Percentiles rank a stretch among this genome's conserved stretches.
These are phyloP conservation scores for Syzygium aromaticum DNA, from an alignment of 345 rosid genomes.

Conservation along the genomic window DNA sequence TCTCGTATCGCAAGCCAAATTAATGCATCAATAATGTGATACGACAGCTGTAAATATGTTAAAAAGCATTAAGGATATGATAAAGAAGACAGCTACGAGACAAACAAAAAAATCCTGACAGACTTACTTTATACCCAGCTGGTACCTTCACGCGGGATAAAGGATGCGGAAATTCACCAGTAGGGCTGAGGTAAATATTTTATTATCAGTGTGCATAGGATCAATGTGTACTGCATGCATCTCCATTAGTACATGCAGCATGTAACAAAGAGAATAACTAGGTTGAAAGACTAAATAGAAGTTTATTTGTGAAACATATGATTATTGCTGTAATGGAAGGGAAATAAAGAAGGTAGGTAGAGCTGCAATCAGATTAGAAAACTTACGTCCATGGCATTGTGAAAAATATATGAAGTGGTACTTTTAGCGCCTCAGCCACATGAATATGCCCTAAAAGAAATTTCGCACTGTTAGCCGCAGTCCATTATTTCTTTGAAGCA, in stretches of 20 bases:
- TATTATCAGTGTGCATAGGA: background rate
- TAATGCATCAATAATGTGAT: constrained; percentile 45
- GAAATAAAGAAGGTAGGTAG: background rate
- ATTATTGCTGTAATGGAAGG: background rate
- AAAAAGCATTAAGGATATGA: background rate
- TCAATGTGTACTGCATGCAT: background rate
- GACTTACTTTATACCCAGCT: constrained; percentile 33
- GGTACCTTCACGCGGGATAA: constrained; percentile 41
- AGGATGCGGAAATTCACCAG: constrained; percentile 55
- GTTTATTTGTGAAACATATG: background rate
- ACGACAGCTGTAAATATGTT: constrained; percentile 29
- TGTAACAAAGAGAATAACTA: background rate
- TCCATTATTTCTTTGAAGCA: background rate
- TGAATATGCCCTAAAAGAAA: constrained; percentile 35
- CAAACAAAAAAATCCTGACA: background rate
- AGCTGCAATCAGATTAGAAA: background rate
- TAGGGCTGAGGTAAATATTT: constrained; percentile 26
- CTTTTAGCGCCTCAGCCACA: constrained; percentile 40
- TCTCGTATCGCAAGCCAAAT: constrained; percentile 53
- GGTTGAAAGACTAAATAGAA: background rate
- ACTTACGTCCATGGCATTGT: constrained; percentile 71
- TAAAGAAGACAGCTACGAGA: background rate
- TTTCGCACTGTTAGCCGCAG: background rate
- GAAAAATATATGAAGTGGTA: constrained; percentile 45
- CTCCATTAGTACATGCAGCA: background rate